Evolutionary conservation across 2,329 filamentous ascomycete species (phyloP).

Genomic region (Metarhizium humberi): DNA sequence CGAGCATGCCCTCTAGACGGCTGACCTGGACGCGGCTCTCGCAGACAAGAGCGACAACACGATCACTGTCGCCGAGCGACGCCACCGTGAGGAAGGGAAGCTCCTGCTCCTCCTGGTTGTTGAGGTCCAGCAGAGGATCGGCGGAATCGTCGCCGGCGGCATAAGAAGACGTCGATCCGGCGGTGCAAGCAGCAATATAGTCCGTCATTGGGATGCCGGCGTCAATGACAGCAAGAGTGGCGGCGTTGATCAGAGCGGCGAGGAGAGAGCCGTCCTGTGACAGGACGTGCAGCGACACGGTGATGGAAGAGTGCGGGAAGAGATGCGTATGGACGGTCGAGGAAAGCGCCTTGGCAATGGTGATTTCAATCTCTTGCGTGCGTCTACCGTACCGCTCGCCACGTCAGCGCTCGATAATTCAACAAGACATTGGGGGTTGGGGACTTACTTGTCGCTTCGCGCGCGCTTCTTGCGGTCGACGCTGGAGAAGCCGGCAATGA

Average conservation of each 20-base stretch:
- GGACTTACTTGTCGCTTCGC: conserved; percentile 65
- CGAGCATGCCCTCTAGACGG: conserved; percentile 84
- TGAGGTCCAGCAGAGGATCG: conserved; percentile 73
- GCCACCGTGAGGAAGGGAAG: conserved; percentile 81
- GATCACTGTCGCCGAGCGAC: conserved; percentile 64
- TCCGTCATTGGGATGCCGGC: conserved; percentile 93
- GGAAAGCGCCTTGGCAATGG: conserved; percentile 67
- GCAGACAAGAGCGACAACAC: conserved; percentile 71
- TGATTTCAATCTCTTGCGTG: conserved; percentile 70
- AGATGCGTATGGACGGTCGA: conserved; percentile 75
- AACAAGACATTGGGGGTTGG: too few relatives aligned
- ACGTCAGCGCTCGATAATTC: neutral
- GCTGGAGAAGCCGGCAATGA: conserved; percentile 78
- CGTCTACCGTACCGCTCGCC: conserved; percentile 41
- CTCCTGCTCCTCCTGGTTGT: conserved; percentile 74
- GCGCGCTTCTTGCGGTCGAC: conserved; percentile 73
- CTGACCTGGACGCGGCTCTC: conserved; percentile 80
- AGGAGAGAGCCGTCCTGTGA: conserved; percentile 85
- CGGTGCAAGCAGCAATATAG: conserved; percentile 81
- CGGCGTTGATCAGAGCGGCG: conserved; percentile 82
- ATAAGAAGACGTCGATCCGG: conserved; percentile 65
- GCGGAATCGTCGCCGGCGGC: conserved; percentile 56
- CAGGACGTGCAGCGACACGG: conserved; percentile 76
- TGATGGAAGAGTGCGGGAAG: conserved; percentile 81
- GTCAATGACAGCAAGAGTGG: conserved; percentile 85